Conservation (phyloP, 805 yeast genomes). For the Pichia deserticola region DNA sequence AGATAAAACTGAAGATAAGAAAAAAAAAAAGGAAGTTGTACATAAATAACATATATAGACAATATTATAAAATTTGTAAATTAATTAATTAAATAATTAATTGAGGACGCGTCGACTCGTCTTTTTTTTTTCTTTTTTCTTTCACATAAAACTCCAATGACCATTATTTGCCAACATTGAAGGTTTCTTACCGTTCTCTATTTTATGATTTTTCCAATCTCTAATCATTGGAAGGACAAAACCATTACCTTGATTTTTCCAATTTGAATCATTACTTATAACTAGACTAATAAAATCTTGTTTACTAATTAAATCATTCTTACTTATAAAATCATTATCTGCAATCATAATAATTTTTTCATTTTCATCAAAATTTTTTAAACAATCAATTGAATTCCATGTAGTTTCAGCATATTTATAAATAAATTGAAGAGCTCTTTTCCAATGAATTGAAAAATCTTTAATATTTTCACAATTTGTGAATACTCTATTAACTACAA, state of each 20-base stretch:
- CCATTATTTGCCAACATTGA: constrained; percentile 6
- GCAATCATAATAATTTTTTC: constrained; percentile 2
- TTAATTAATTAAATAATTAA: too few relatives aligned
- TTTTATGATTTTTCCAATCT: not conserved
- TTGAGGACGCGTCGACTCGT: too few relatives aligned
- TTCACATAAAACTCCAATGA: constrained; percentile 4
- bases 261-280: not conserved
- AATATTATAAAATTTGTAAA: too few relatives aligned
- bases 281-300: not conserved
- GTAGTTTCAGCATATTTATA: not conserved
- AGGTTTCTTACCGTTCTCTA: not conserved
- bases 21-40: too few relatives aligned
- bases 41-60: too few relatives aligned
- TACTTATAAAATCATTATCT: constrained; percentile 2
- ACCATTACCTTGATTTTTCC: not conserved
- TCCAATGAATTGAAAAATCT: not conserved
- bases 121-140: not conserved
- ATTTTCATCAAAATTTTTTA: not conserved
- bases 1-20: too few relatives aligned
- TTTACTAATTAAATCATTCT: not conserved
- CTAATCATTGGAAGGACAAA: constrained; percentile 1
- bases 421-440: constrained; percentile 2
- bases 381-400: not conserved
- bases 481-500: constrained; percentile 1
- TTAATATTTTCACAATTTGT: not conserved